A percentile compares a stretch with the other conserved stretches of the same genome.
phyloP scores from a whole-genome alignment of 768 basidiomycete genomes.

The Naganishia randhawae region DNA sequence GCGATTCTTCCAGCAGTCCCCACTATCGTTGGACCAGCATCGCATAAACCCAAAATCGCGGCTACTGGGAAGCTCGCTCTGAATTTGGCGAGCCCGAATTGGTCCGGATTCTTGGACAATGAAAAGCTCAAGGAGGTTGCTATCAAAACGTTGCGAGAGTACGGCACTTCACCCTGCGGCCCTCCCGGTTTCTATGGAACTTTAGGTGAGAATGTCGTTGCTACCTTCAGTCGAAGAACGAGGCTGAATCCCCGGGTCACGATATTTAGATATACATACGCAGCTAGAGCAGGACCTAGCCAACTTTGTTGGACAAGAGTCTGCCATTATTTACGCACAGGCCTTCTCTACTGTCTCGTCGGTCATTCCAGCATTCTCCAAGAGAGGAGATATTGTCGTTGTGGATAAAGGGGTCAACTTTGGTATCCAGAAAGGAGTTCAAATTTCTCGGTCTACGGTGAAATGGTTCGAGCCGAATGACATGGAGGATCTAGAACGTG shows the following conservation, averaged over 20 bases:
- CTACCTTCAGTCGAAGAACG: background rate
- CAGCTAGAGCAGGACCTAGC: constrained; percentile 83
- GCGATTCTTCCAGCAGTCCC: constrained; percentile 72
- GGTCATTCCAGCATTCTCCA: constrained; percentile 95
- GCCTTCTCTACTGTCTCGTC: constrained; percentile 86
- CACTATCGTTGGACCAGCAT: constrained; percentile 71
- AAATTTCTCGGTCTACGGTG: constrained; percentile 84
- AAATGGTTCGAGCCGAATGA: constrained; percentile 98
- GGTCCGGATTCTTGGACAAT: constrained; percentile 81
- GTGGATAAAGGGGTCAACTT: constrained; percentile 96
- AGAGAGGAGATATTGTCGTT: constrained; percentile 96
- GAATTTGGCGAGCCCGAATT: constrained; percentile 88
- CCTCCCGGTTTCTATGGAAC: constrained; percentile 97
- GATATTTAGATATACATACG: constrained; percentile 75
- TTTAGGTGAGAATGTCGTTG: constrained; percentile 61
- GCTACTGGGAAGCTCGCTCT: constrained; percentile 53
- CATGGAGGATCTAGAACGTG: constrained; percentile 80
- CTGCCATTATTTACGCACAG: constrained; percentile 88
- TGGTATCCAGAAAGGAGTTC: constrained; percentile 90
- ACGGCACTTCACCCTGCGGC: constrained; percentile 91
- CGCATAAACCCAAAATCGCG: constrained; percentile 74
- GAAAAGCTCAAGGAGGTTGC: constrained; percentile 81
- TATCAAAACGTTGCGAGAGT: constrained; percentile 75
- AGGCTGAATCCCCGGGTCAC: background rate
- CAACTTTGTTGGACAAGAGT: constrained; percentile 81